These are phyloP conservation scores for Leccinum obscurum DNA, from an alignment of 768 basidiomycete genomes.

Conservation along the genomic window DNA sequence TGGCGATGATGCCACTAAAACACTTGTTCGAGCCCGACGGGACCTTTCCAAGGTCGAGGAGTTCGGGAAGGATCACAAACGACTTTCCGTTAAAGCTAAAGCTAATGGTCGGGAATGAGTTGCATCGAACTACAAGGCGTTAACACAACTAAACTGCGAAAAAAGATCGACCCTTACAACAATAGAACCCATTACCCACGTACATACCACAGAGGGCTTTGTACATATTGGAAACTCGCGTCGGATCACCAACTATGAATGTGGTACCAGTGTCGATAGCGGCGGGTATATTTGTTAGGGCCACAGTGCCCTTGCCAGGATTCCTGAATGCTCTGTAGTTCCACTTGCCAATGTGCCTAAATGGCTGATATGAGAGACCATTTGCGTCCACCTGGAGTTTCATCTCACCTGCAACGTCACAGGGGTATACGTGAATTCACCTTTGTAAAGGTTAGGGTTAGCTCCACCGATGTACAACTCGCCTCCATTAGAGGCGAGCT, in stretches of 20 bases:
- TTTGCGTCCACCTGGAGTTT: not conserved
- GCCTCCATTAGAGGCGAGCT: not conserved
- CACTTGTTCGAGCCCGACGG: not conserved
- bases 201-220: not conserved
- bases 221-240: not conserved
- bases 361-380: not conserved
- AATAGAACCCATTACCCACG: not conserved
- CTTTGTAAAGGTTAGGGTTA: not conserved
- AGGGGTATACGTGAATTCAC: not conserved
- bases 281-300: not conserved
- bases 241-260: not conserved
- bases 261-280: not conserved
- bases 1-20: not conserved
- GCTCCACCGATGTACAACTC: not conserved
- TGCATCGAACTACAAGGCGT: not conserved
- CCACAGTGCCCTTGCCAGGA: not conserved
- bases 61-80: not conserved
- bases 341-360: not conserved
- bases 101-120: not conserved
- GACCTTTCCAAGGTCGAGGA: not conserved
- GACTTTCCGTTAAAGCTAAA: not conserved
- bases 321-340: not conserved
- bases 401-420: not conserved
- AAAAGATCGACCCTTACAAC: not conserved
- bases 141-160: not conserved